Evolutionary conservation across 2,329 filamentous ascomycete genomes (phyloP).

Genomic region (Trichoderma koningii): DNA sequence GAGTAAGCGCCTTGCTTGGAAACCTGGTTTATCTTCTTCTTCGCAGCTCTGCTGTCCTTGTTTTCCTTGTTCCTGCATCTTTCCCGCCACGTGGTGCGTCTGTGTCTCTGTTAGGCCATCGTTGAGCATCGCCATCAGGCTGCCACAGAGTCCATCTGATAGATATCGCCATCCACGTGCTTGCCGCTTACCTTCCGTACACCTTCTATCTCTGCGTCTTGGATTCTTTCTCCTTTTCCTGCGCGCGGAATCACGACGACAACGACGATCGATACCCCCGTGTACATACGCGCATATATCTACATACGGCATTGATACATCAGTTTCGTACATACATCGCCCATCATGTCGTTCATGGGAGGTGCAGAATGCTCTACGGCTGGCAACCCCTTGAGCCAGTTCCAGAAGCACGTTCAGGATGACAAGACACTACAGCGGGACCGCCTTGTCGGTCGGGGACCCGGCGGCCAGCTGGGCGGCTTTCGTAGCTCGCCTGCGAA

Average conservation of each 20-base stretch:
- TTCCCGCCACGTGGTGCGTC: slow-evolving; percentile 8
- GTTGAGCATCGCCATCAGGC: slow-evolving; percentile 3
- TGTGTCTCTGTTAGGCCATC: neutral
- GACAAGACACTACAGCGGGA: slow-evolving; percentile 95
- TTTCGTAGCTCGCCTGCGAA: slow-evolving; percentile 73
- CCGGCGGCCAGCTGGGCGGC: slow-evolving; percentile 69
- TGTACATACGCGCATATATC: too few species aligned
- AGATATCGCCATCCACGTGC: neutral
- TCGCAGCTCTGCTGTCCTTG: slow-evolving; percentile 2
- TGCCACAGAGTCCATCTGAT: slow-evolving; percentile 12
- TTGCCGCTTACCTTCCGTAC: neutral
- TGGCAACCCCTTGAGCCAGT: slow-evolving; percentile 93
- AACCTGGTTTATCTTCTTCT: slow-evolving; percentile 5
- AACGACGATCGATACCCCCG: slow-evolving; percentile 14
- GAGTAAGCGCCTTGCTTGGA: slow-evolving; percentile 5
- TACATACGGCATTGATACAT: slow-evolving; percentile 10
- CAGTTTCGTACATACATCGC: neutral
- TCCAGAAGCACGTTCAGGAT: slow-evolving; percentile 95
- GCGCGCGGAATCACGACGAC: neutral
- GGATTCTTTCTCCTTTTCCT: neutral
- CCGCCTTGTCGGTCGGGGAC: slow-evolving; percentile 74
- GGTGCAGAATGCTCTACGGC: slow-evolving; percentile 96
- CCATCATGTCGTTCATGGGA: slow-evolving; percentile 87
- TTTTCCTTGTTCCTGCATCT: slow-evolving; percentile 5
- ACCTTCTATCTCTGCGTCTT: neutral